These are phyloP conservation scores for Skeletonema menzelii DNA, from an alignment of 108 stramenopile genomes.

Conservation along the genomic window DNA sequence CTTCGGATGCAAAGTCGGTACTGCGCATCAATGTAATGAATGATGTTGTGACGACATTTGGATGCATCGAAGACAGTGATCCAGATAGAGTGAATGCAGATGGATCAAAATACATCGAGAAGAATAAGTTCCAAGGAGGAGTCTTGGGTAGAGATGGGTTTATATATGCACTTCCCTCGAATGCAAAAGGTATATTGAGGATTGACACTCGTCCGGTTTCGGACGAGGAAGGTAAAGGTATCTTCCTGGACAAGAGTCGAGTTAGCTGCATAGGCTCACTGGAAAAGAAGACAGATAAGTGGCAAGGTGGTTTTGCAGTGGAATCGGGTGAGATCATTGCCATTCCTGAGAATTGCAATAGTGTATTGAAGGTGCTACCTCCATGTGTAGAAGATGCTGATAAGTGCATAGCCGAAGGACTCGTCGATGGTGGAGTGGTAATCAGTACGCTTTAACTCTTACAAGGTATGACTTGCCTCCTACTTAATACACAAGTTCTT, in stretches of 20 bases:
- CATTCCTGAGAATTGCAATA: conserved; percentile 34
- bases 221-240: neutral
- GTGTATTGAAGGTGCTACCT: conserved; percentile 25
- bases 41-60: conserved; percentile 41
- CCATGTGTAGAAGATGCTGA: neutral
- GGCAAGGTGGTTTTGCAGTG: conserved; percentile 63
- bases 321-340: conserved; percentile 20
- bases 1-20: conserved; percentile 71
- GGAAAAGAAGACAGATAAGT: conserved; percentile 71
- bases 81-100: neutral
- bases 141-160: conserved; percentile 65
- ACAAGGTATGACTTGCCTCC: neutral
- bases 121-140: conserved; percentile 90
- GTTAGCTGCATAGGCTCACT: conserved; percentile 63
- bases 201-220: conserved; percentile 53
- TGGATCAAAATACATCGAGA: conserved; percentile 20
- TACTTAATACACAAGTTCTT: conserved; percentile 71
- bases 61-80: conserved; percentile 1
- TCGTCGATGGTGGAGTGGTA: neutral
- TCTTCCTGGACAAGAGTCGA: conserved; percentile 31
- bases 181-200: conserved; percentile 58
- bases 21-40: conserved; percentile 25
- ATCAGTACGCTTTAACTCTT: neutral
- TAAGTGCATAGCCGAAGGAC: neutral
- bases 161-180: conserved; percentile 78